phyloP scores from a whole-genome alignment of 192 early-diverging fungal species.

The Geosiphon pyriformis region DNA sequence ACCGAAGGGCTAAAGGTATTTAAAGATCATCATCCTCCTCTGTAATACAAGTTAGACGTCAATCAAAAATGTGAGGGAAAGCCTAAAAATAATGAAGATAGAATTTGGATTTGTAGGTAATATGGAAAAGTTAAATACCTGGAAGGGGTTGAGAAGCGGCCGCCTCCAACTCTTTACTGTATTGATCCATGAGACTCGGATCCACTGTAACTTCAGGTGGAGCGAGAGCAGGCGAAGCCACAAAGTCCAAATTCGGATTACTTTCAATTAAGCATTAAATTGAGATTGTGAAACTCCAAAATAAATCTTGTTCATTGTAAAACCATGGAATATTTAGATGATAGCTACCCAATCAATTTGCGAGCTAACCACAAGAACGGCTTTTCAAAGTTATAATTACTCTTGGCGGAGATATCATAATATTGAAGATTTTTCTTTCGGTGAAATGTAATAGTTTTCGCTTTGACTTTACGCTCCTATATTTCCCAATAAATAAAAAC shows the following conservation, averaged over 20 bases:
- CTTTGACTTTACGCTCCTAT: constrained; percentile 98
- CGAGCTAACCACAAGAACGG: constrained; percentile 99
- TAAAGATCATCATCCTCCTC: constrained; percentile 50
- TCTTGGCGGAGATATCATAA: constrained; percentile 99
- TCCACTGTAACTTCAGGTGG: constrained; percentile 94
- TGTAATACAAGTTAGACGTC: background rate
- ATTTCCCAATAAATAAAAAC: constrained; percentile 1
- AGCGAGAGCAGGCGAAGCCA: constrained; percentile 92
- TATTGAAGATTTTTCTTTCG: constrained; percentile 99
- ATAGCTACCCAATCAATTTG: constrained; percentile 73
- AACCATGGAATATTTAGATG: no score
- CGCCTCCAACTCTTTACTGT: constrained; percentile 70
- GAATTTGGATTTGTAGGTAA: background rate
- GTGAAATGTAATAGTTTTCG: constrained; percentile 99
- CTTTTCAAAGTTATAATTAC: constrained; percentile 99
- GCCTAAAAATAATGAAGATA: background rate
- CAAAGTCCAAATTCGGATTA: constrained; percentile 93
- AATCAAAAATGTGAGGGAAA: background rate
- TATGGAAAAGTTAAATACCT: constrained; percentile 24
- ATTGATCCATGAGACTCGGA: constrained; percentile 64
- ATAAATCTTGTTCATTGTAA: no score
- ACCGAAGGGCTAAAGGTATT: no score
- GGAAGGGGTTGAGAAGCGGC: constrained; percentile 88
- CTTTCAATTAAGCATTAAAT: constrained; percentile 32
- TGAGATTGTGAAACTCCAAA: no score